Conservation (phyloP, 2,329 filamentous ascomycete genomes). For the Venturia aucupariae region DNA sequence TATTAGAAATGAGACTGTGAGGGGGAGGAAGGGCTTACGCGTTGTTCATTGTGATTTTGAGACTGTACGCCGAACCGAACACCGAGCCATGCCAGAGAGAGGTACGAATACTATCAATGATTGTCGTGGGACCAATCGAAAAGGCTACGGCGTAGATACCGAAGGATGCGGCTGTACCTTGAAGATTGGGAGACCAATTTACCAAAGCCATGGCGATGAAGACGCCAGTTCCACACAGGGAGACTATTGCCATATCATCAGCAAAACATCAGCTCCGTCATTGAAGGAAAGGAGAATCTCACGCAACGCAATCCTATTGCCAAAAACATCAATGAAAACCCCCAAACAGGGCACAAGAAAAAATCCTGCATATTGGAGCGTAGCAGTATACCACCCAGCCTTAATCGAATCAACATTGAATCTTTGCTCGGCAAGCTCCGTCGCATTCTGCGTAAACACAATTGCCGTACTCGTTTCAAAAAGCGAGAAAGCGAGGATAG, state of each 20-base stretch:
- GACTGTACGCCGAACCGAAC: slow-evolving; percentile 50
- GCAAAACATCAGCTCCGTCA: background rate
- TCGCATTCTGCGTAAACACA: slow-evolving; percentile 49
- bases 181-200: slow-evolving; percentile 40
- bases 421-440: slow-evolving; percentile 51
- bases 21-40: slow-evolving; percentile 25
- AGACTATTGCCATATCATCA: slow-evolving; percentile 19
- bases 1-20: too few species aligned
- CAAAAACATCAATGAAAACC: slow-evolving; percentile 47
- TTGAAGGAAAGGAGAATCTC: slow-evolving; percentile 16
- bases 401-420: slow-evolving; percentile 46
- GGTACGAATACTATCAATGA: slow-evolving; percentile 53
- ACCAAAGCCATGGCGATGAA: slow-evolving; percentile 46
- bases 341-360: slow-evolving; percentile 50
- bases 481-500: slow-evolving; percentile 44
- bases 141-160: slow-evolving; percentile 50
- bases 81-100: slow-evolving; percentile 51
- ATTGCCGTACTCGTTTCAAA: slow-evolving; percentile 49
- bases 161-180: slow-evolving; percentile 50
- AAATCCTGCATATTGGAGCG: slow-evolving; percentile 48
- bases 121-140: slow-evolving; percentile 47
- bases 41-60: slow-evolving; percentile 56
- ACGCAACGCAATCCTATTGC: slow-evolving; percentile 42
- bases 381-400: slow-evolving; percentile 52
- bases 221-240: slow-evolving; percentile 41